Percentiles rank a stretch among this genome's conserved stretches.
Conservation (phyloP, 768 basidiomycete species). For the Hemileccinum rubropunctum region DNA sequence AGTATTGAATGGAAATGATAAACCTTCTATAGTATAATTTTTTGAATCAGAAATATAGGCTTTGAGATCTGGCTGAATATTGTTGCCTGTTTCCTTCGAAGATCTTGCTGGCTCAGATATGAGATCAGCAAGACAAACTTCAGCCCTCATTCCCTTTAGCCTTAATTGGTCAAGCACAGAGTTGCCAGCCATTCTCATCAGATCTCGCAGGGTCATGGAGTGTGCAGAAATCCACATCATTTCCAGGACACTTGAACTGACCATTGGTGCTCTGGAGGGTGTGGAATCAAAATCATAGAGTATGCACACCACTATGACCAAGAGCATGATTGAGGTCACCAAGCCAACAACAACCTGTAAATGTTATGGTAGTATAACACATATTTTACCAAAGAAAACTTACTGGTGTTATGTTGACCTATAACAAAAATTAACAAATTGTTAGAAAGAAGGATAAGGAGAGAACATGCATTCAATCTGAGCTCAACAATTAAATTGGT, state of each 20-base stretch:
- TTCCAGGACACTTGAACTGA: background rate
- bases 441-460: no score
- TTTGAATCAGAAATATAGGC: no score
- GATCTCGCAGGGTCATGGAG: background rate
- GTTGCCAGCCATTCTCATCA: background rate
- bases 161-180: background rate
- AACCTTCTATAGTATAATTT: background rate
- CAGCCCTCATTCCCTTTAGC: background rate
- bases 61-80: background rate
- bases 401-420: background rate
- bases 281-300: background rate
- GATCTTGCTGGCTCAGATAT: background rate
- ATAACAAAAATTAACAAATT: background rate
- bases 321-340: background rate
- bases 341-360: background rate
- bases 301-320: background rate
- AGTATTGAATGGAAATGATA: background rate
- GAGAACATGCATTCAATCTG: conserved; percentile 1
- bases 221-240: conserved; percentile 1
- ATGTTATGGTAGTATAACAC: background rate
- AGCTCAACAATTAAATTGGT: background rate
- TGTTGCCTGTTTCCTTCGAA: background rate
- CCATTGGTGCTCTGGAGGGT: background rate
- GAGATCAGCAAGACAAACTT: background rate
- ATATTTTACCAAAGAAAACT: background rate